Conservation (phyloP, 768 basidiomycete species). For the Pleurotus platypus region DNA sequence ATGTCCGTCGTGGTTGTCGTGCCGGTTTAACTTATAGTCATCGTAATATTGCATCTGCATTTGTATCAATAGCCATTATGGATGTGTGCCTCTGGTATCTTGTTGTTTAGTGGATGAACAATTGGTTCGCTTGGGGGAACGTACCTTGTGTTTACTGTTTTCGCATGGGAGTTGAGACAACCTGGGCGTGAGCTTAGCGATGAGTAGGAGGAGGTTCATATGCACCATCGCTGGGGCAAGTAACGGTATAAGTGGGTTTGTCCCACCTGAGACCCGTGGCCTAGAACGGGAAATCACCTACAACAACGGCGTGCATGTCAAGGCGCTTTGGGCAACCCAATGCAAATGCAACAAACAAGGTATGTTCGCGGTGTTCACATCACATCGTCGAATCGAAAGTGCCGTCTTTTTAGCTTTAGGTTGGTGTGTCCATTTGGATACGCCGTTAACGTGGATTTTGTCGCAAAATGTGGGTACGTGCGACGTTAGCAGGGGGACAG, state of each 20-base stretch:
- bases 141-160: background rate
- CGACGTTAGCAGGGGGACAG: too few relatives aligned
- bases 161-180: background rate
- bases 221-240: background rate
- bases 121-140: background rate
- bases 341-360: too few relatives aligned
- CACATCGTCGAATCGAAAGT: too few relatives aligned
- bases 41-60: background rate
- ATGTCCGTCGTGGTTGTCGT: background rate
- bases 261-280: slow-evolving; percentile 1
- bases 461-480: too few relatives aligned
- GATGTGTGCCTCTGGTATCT: background rate
- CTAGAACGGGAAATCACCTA: too few relatives aligned
- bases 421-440: too few relatives aligned
- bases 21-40: background rate
- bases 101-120: background rate
- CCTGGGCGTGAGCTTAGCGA: too few relatives aligned
- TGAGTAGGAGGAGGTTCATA: background rate
- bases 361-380: too few relatives aligned
- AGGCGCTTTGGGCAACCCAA: too few relatives aligned
- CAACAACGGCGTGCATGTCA: too few relatives aligned
- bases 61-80: slow-evolving; percentile 3
- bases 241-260: background rate
- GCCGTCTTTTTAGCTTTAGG: too few relatives aligned
- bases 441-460: too few relatives aligned